Base-by-base conservation (phyloP, 2,329 filamentous ascomycete genomes). In the Stemphylium lycopersici region DNA sequence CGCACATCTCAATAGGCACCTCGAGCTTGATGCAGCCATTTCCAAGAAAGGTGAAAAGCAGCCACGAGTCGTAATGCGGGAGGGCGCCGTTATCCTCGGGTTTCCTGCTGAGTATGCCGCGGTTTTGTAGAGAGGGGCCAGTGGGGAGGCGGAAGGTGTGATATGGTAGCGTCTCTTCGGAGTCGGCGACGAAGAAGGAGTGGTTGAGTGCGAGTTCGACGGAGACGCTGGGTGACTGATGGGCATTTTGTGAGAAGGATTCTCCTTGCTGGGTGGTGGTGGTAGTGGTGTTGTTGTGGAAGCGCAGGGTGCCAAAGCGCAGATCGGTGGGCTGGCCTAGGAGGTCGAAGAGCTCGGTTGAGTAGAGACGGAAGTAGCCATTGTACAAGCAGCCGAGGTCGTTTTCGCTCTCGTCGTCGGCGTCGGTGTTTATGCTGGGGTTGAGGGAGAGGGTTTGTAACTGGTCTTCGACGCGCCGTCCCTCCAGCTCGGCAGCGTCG, bases 1-100 rank as follows among this genome's bases (percentile, higher is more conserved):
- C 71, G 55, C 71, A 74, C 70, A 74, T 72, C 45, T 74, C 71
- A 36, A 74, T 66, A 40, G 71, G 71, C 10, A 74, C 63, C 52
- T 74, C 71, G 34, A 74, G 62, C 59, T 73, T 74, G 39, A 74
- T 54, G 58, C 68, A 74, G 29, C 69, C 69, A 46, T 68, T 63
- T 41, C 70, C 69, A 36, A 74, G 66, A 50, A 74, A 74, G 33
- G 71, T 74, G 58, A 74, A 74, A 42, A 74, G 66, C 44, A 74
- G 55, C 71, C 71, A 74, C 29, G 71, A 74, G 54, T 74, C 71
- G 49, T 67, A 74, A n/a, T 48, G 56, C 11, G 71, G 71, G 31
- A 72, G 72, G 16, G 59, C 62, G 52, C 70, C 71, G 32, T 61
- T 37, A 44, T 73, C 66, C 20, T 69, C 65, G 5, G 59, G 61